Conservation (phyloP, 257 asterid genomes). For the Coffea eugenioides region DNA sequence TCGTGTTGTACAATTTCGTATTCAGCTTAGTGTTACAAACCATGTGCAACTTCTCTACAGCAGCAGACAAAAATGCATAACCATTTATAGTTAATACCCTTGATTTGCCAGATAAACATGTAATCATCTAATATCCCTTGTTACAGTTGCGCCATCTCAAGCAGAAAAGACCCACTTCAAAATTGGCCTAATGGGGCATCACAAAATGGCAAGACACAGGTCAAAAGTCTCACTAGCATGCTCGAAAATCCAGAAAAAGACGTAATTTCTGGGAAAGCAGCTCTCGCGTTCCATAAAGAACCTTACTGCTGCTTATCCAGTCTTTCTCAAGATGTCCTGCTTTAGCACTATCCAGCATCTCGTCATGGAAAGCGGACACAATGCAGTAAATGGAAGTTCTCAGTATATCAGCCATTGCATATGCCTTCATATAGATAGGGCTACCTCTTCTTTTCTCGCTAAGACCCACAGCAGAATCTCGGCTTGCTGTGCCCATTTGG, state of each 20-base stretch:
- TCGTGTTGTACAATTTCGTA: constrained; percentile 5
- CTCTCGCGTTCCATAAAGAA: constrained; percentile 68
- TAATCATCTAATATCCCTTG: not conserved
- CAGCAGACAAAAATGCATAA: not conserved
- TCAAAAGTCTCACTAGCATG: constrained; percentile 35
- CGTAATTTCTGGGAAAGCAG: constrained; percentile 77
- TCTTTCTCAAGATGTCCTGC: constrained; percentile 76
- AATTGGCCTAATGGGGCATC: not conserved
- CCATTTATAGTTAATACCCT: not conserved
- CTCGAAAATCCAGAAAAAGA: constrained; percentile 74
- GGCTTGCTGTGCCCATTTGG: constrained; percentile 60
- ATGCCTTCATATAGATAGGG: constrained; percentile 70
- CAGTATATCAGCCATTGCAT: constrained; percentile 73
- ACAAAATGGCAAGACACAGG: not conserved
- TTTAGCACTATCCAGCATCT: constrained; percentile 68
- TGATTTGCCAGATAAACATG: not conserved
- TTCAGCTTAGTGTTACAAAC: not conserved
- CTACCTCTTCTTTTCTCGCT: constrained; percentile 64
- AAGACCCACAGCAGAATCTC: constrained; percentile 58
- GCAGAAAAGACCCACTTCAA: constrained; percentile 5
- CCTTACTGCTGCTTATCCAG: constrained; percentile 70
- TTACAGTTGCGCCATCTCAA: not conserved
- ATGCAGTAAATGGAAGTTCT: constrained; percentile 71
- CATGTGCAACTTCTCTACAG: constrained; percentile 9
- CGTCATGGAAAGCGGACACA: constrained; percentile 67